Base-by-base conservation (phyloP, 1,139 yeast species). In the Geotrichum carabidarum region DNA sequence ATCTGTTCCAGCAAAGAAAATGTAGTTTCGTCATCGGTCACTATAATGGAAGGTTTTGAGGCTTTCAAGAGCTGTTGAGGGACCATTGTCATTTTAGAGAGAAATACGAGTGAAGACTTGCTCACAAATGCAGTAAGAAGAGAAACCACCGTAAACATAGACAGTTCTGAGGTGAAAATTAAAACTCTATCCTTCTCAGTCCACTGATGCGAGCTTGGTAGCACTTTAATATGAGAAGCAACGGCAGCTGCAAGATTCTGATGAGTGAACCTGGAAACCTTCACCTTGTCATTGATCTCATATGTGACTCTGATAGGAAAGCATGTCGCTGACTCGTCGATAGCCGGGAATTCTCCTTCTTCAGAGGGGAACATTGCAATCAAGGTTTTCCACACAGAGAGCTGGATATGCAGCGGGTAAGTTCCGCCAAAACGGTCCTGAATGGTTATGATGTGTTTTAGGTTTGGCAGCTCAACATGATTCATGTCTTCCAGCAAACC, bases 211-310 rank as follows among this genome's bases (percentile, higher is more conserved):
- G 66, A 62, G 8, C 54, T 48, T 1, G 73, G 73, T 17, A 71
- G 60, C 1, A 66, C 64, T 34, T 67, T 63, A 53, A 71, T 59
- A 55, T 71, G 74, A 6, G 71, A 63, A 1, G 74, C 74, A 12
- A 68, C 57, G 1, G 74, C 68, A 0, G 70, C 60, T 1, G 70
- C 72, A 34, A 71, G 57, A 43, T 64, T 64, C 35, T 57, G 57
- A 45, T 65, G 65, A 9, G 64, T 47, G 52, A 62, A 65, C 18
- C 35, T 36, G 27, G 31, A 9, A 35, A 50, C 38, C 27, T 17
- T 17, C n/a, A 44, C 48, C 9, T 30, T 18, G 12, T 34, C 48
- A 35, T n/a, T 15, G 18, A 12, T 30, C 14, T 41, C 35, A 22
- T 34, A 37, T 7, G 53, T 50, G 11, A 8, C 31, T 18, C 35